These are phyloP conservation scores for Crucibulum laeve DNA, from an alignment of 768 basidiomycete species.

Conservation along the genomic window DNA sequence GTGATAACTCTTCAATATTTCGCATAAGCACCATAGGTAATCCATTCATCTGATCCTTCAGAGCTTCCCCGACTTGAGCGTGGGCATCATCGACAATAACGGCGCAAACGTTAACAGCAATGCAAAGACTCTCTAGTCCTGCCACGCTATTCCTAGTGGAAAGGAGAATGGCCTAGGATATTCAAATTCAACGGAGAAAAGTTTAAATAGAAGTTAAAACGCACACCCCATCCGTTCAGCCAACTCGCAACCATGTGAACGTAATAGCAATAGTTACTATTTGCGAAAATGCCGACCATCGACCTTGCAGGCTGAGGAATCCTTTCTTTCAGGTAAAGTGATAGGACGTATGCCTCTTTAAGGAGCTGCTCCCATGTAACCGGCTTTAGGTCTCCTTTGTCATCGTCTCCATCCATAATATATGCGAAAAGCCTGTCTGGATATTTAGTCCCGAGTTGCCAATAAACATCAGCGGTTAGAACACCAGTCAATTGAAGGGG, in stretches of 20 bases:
- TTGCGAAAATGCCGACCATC: conserved; percentile 5
- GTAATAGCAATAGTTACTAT: conserved; percentile 6
- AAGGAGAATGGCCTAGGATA: conserved; percentile 3
- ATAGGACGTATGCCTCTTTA: conserved; percentile 3
- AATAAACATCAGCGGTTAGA: conserved; percentile 3
- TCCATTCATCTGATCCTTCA: background rate
- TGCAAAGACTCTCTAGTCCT: conserved; percentile 3
- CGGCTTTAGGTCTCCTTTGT: conserved; percentile 1
- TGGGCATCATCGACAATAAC: conserved; percentile 4
- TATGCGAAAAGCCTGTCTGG: conserved; percentile 5
- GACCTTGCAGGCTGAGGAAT: background rate
- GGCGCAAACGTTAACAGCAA: conserved; percentile 4
- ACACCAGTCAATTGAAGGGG: conserved; percentile 5
- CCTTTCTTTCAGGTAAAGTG: background rate
- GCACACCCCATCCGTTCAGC: conserved; percentile 8
- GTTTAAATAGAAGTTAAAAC: background rate
- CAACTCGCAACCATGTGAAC: conserved; percentile 7
- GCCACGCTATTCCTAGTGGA: conserved; percentile 6
- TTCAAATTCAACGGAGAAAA: background rate
- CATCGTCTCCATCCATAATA: conserved; percentile 6
- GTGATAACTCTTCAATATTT: conserved; percentile 1
- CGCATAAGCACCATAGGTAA: background rate
- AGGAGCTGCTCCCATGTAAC: conserved; percentile 6
- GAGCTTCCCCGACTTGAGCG: conserved; percentile 2
- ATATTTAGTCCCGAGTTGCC: conserved; percentile 6